Evolutionary conservation across 2,329 filamentous ascomycete genomes (phyloP), one percentile per base, ranked within the genome.

Genomic region (Claviceps capensis): DNA sequence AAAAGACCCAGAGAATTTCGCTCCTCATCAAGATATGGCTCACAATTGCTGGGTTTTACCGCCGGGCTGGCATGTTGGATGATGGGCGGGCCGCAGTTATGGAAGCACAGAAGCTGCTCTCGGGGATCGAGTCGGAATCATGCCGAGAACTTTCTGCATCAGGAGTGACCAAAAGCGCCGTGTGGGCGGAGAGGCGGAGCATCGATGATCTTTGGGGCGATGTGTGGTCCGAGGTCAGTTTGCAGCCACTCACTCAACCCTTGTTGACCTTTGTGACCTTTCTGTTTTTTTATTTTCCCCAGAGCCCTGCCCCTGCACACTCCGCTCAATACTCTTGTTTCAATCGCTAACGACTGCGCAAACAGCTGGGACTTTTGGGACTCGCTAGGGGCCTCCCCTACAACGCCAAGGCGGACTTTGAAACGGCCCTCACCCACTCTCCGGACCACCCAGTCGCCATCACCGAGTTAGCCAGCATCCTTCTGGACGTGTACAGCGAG

Each of bases 191-290:
- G 55, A 81, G 81, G 45, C 91, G 86, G 70, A 88, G 85, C 60
- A 78, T 89, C 5, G 88, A 94, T 63, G 86, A 88, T 65, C 70
- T 94, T 46, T 88, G 85, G 84, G 89, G 79, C 34, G 90, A 97
- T 66, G 78, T 95, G 1, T 86, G 81, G 67, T 77, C 85, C 16
- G 87, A 94, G 72, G 87, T 89, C 72, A 73, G 81, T 69, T 34
- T 22, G 14, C 5, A 19, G 13, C 6, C 19, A 4, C n/a, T 23
- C 19, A 4, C n/a, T 23, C 22, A 43, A 42, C 11, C 17, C 5
- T 49, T 17, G 3, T 3, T 8, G 23, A 13, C 41, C n/a, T 43
- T 6, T 43, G 8, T 22, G 41, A 42, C 14, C 7, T 45, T 26
- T 13, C 23, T 26, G n/a, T 30, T 11, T n/a, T n/a, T n/a, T 26